Evolutionary conservation across 768 basidiomycete species (phyloP), one percentile per base, ranked within the genome.

Genomic region (Hirschioporus abietinus): DNA sequence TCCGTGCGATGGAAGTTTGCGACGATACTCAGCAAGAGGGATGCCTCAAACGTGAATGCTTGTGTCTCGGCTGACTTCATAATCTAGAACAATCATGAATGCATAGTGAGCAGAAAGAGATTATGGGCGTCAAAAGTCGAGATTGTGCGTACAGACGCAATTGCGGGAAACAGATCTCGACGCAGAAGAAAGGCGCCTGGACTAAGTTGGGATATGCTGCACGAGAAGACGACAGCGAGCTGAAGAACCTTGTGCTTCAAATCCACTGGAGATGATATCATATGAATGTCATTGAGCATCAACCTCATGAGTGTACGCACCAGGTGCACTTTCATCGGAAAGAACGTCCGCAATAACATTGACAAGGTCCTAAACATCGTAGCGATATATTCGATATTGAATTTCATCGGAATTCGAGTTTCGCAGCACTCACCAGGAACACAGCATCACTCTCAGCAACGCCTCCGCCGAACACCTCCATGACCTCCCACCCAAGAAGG

Each of bases 1-100:
- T 89, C 88, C 0, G 88, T 88, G 71, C 86, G 88, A 73, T 90
- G 90, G 72, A 86, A 91, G 70, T 89, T 89, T 64, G 85, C 85
- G 1, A 91, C 81, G 35, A 89, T 75, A 12, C 85, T 79, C n/a
- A 90, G 79, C 7, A 91, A 76, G 7, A 90, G 76, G 0, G 81
- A 76, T 1, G 86, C 85, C 71, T 89, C 88, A 65, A 88, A 86
- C 0, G 86, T 81, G 71, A 77, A 88, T 63, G 80, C 78, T 68
- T 83, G 82, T 4, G 83, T 89, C 24, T 84, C 82, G 1, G 81
- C 82, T 10, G 80, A 79, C 67, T 81, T 87, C 30, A 89, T 80
- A 35, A 89, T 77, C 89, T 90, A 60, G 7, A 12, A 23, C 24
- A 62, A 60, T 18, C 57, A 26, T 67, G 60, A 66, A 25, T 35